These are phyloP conservation scores for Tilletiaria anomala DNA, from an alignment of 1,284 basidiomycete genomes.

Conservation along the genomic window DNA sequence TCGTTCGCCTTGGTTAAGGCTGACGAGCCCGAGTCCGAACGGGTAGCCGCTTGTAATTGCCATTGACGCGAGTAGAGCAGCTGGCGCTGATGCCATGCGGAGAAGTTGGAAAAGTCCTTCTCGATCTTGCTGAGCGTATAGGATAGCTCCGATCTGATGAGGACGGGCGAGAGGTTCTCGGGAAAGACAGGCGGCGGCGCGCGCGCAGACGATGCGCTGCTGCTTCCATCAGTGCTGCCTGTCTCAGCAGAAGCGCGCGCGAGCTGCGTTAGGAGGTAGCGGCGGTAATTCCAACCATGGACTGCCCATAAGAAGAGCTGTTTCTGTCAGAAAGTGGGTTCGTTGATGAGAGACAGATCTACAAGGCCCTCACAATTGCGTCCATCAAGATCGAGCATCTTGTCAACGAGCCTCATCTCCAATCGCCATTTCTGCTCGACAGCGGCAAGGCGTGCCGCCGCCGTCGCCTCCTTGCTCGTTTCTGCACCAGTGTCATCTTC, in stretches of 20 bases:
- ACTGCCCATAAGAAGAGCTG: conserved; percentile 5
- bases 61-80: neutral
- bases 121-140: conserved; percentile 75
- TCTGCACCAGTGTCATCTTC: neutral
- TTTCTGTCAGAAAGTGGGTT: too few species aligned
- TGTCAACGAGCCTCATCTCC: conserved; percentile 29
- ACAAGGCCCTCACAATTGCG: conserved; percentile 23
- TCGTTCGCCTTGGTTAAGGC: neutral
- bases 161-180: neutral
- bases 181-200: neutral
- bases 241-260: conserved; percentile 6
- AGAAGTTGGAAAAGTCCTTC: conserved; percentile 90
- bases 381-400: conserved; percentile 34
- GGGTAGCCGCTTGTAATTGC: neutral
- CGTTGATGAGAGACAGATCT: neutral
- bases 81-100: conserved; percentile 85
- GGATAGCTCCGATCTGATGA: conserved; percentile 10
- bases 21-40: neutral
- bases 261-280: conserved; percentile 21
- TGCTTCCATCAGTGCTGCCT: neutral
- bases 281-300: conserved; percentile 35
- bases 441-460: neutral
- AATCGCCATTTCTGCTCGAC: conserved; percentile 16
- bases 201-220: neutral
- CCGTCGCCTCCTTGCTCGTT: neutral